These are phyloP conservation scores for Aquilaria yunnanensis DNA, from an alignment of 345 rosid species.

Conservation along the genomic window DNA sequence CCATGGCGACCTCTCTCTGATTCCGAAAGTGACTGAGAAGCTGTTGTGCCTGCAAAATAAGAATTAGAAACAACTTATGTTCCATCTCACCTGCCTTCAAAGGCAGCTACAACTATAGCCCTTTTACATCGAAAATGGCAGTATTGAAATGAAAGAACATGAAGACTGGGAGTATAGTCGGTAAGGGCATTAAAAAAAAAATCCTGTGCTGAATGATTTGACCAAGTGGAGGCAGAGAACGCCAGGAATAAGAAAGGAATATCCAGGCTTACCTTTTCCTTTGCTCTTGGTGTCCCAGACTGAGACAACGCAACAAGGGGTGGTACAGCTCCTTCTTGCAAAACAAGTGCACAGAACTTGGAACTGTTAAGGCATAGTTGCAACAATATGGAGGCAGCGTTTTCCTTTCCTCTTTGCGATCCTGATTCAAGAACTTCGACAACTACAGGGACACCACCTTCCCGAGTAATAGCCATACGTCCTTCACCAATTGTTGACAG, in stretches of 20 bases:
- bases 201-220: not conserved
- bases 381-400: conserved; percentile 73
- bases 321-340: conserved; percentile 96
- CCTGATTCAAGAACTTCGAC: conserved; percentile 84
- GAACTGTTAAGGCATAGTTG: conserved; percentile 76
- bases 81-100: conserved; percentile 5
- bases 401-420: conserved; percentile 90
- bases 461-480: conserved; percentile 54
- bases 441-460: conserved; percentile 66
- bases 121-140: too few species aligned
- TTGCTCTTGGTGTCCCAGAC: conserved; percentile 91
- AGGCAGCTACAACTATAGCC: too few species aligned
- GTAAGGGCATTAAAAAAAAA: not conserved
- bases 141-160: not conserved
- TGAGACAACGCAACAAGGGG: conserved; percentile 93
- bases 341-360: conserved; percentile 78
- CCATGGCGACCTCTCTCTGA: conserved; percentile 64
- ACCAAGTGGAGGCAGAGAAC: not conserved
- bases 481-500: conserved; percentile 80
- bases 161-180: not conserved
- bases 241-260: not conserved
- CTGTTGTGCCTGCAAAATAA: conserved; percentile 74
- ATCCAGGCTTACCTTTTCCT: conserved; percentile 66
- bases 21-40: conserved; percentile 89
- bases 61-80: conserved; percentile 11